Conservation (phyloP, 345 rosid species). For the Zanthoxylum bungeanum region DNA sequence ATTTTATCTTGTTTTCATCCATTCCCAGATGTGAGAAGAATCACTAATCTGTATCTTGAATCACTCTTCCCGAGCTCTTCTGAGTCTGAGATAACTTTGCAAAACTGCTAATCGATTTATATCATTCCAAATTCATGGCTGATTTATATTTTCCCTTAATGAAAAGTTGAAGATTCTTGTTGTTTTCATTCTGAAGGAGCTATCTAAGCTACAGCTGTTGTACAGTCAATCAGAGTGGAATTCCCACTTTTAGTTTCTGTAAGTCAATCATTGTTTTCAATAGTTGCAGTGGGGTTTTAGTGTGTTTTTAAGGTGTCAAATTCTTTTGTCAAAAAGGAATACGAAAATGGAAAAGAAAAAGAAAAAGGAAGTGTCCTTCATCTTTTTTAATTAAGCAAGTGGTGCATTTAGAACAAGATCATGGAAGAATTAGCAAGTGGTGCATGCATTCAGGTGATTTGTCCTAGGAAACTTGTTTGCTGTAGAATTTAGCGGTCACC, state of each 20-base stretch:
- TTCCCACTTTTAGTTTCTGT: background rate
- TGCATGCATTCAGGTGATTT: too few species aligned
- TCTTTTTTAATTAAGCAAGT: background rate
- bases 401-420: background rate
- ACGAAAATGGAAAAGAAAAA: conserved; percentile 5
- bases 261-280: background rate
- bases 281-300: background rate
- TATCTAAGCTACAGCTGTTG: conserved; percentile 1
- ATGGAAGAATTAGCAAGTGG: background rate
- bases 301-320: background rate
- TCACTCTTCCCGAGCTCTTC: background rate
- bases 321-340: background rate
- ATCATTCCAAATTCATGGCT: conserved; percentile 8
- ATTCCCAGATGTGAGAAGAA: background rate
- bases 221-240: background rate
- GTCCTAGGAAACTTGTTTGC: background rate
- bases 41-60: conserved; percentile 7
- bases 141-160: background rate
- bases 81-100: conserved; percentile 1
- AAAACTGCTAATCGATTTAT: background rate
- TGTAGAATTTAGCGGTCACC: background rate
- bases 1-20: background rate
- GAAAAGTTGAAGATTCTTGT: conserved; percentile 4
- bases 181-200: conserved; percentile 5
- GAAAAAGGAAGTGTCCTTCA: background rate